Evolutionary conservation across 805 yeast species (phyloP).

Genomic region (Pachysolen tannophilus): DNA sequence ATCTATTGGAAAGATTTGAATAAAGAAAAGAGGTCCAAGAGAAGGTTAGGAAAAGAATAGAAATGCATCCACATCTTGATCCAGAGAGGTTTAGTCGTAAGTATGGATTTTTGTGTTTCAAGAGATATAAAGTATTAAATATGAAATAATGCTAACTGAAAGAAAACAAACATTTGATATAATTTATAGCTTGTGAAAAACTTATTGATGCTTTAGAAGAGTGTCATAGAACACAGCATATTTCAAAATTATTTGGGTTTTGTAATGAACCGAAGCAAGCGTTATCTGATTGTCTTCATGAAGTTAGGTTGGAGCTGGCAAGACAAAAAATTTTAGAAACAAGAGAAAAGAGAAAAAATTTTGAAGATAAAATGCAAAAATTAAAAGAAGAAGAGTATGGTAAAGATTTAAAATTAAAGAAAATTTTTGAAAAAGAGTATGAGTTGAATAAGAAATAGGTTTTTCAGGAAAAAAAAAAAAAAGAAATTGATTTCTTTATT

Average conservation of each 20-base stretch:
- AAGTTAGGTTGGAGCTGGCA: constrained; percentile 59
- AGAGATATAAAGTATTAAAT: background rate
- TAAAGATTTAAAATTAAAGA: constrained; percentile 60
- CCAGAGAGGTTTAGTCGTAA: constrained; percentile 22
- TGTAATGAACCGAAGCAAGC: constrained; percentile 84
- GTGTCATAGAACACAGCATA: constrained; percentile 68
- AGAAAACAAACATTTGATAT: background rate
- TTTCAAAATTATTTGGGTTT: constrained; percentile 67
- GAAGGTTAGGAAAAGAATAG: no score
- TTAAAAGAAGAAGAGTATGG: constrained; percentile 76
- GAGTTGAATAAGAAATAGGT: constrained; percentile 15
- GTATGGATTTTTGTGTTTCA: constrained; percentile 9
- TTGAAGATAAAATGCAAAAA: constrained; percentile 50
- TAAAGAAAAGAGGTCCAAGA: no score
- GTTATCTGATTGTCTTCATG: constrained; percentile 70
- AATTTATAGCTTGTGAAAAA: constrained; percentile 55
- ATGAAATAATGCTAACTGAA: background rate
- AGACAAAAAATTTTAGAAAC: constrained; percentile 46
- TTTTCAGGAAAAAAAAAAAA: constrained; percentile 1
- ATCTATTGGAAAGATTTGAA: no score
- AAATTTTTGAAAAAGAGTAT: constrained; percentile 49
- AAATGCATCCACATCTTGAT: constrained; percentile 24
- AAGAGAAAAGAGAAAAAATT: constrained; percentile 44
- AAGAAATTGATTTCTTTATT: background rate
- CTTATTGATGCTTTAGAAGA: constrained; percentile 83